Percentiles rank a stretch among this genome's conserved stretches.
Evolutionary conservation across 192 early-diverging fungal genomes (phyloP).

Genomic region (Phlyctochytrium bullatum): DNA sequence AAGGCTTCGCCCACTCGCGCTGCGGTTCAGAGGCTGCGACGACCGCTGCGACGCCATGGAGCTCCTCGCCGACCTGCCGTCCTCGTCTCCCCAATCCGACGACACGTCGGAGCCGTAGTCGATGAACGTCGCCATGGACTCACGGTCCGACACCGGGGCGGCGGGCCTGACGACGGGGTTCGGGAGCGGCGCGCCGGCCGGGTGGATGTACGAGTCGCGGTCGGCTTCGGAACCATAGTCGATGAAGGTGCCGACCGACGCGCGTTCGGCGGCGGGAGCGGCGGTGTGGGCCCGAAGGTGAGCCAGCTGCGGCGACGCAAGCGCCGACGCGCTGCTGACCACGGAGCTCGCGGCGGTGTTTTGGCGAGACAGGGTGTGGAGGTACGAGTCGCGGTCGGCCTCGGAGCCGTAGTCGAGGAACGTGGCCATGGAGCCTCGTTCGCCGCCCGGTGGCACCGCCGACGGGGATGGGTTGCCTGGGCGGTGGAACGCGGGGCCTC

Average conservation of each 20-base stretch:
- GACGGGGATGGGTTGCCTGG: too few relatives aligned
- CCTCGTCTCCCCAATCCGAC: not conserved
- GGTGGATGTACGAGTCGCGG: too few relatives aligned
- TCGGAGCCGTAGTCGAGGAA: not conserved
- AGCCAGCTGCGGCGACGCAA: not conserved
- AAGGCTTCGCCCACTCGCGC: not conserved
- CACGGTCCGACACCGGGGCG: not conserved
- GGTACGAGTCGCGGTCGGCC: too few relatives aligned
- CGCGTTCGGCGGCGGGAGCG: not conserved
- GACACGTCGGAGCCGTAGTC: not conserved
- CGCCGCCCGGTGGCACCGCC: too few relatives aligned
- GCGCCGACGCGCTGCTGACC: not conserved
- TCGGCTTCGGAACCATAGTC: not conserved
- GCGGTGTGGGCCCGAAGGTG: not conserved
- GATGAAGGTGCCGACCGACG: not conserved
- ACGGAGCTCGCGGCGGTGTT: too few relatives aligned
- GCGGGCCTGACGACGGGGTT: not conserved
- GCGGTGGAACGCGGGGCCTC: too few relatives aligned
- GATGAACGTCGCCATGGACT: not conserved
- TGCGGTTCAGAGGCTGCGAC: not conserved
- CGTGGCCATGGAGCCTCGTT: not conserved
- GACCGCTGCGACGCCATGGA: not conserved
- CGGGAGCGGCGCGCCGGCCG: too few relatives aligned
- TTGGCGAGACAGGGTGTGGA: too few relatives aligned
- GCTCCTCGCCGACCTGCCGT: not conserved